Evolutionary conservation across 164 flowering plant species (phyloP), one percentile per base, ranked within the genome.

Genomic region (Warburgia ugandensis): DNA sequence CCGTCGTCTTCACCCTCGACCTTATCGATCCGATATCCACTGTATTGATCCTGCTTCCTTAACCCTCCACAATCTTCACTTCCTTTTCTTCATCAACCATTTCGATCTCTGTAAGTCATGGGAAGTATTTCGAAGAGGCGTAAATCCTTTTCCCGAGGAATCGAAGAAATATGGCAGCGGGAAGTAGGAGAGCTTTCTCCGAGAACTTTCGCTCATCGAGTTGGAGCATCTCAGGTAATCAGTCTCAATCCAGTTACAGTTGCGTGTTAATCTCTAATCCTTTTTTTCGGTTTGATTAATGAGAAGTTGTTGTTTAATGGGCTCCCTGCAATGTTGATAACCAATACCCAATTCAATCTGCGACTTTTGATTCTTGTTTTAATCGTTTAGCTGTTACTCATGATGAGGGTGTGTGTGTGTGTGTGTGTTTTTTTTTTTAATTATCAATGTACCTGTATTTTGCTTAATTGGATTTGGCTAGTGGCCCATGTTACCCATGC

Each of bases 181-280:
- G 86, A 84, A 49, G 68, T 88, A 49, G 96, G 96, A 25, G 60
- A 60, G 37, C 68, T 84, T 32, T 63, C 75, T 17, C 56, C 85
- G 29, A 44, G 89, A 33, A 77, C 51, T 62, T 89, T 89, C 63
- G 73, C 81, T 8, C 76, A 60, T 55, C 80, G 85, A 0, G 73
- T 73, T 20, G 77, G 56, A 19, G 89, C 77, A 28, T 78, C 92
- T 29, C 70, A 89, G 97, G 97, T 88, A 19, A 25, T 55, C 40
- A 40, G n/a, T 31, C 40, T 16, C 16, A n/a, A n/a, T n/a, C n/a
- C 22, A 20, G 21, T 27, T 48, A 12, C 39, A 12, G 31, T 28
- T 26, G 33, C 16, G 16, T 48, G 5, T 20, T 13, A 11, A 9
- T 25, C 19, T 31, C 9, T 27, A 13, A 10, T 55, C 47, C 26